Conservation (phyloP, 2,329 filamentous ascomycete species). For the Fusarium graminum region DNA sequence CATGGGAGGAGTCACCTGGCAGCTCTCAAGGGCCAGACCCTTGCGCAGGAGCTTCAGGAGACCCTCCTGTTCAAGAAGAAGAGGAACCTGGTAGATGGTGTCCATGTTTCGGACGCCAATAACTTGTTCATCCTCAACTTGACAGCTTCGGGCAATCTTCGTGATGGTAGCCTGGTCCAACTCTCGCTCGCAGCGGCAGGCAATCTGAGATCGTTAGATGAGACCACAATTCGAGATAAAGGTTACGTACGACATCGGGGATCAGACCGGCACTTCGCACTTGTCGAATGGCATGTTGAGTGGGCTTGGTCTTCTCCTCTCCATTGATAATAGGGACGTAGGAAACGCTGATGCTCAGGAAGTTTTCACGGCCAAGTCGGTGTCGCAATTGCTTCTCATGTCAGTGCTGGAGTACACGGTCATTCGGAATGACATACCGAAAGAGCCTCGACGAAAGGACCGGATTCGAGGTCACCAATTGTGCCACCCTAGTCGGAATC, state of each 20-base stretch:
- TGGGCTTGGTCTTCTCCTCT: conserved; percentile 97
- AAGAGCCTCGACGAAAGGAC: conserved; percentile 89
- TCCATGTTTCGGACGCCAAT: conserved; percentile 90
- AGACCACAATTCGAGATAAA: neutral
- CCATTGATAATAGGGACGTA: conserved; percentile 79
- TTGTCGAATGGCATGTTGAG: conserved; percentile 88
- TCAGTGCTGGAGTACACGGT: neutral
- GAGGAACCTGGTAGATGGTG: conserved; percentile 92
- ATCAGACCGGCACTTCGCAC: conserved; percentile 83
- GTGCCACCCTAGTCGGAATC: conserved; percentile 65
- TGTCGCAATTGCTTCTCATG: conserved; percentile 72
- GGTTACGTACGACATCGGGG: conserved; percentile 71
- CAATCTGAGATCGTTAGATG: conserved; percentile 70
- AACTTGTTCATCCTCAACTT: conserved; percentile 87
- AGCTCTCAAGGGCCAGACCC: conserved; percentile 73
- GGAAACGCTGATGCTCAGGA: conserved; percentile 89
- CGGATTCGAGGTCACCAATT: conserved; percentile 85
- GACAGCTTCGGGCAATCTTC: conserved; percentile 91
- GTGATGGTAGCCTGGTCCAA: conserved; percentile 80
- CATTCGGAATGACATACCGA: conserved; percentile 52
- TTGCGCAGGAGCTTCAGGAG: conserved; percentile 76
- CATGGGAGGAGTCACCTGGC: conserved; percentile 66
- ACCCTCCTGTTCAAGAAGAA: conserved; percentile 88
- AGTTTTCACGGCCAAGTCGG: conserved; percentile 80
- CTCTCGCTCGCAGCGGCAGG: conserved; percentile 86